phyloP scores from a whole-genome alignment of 495 filamentous ascomycete genomes.

The Aspergillus bridgeri region DNA sequence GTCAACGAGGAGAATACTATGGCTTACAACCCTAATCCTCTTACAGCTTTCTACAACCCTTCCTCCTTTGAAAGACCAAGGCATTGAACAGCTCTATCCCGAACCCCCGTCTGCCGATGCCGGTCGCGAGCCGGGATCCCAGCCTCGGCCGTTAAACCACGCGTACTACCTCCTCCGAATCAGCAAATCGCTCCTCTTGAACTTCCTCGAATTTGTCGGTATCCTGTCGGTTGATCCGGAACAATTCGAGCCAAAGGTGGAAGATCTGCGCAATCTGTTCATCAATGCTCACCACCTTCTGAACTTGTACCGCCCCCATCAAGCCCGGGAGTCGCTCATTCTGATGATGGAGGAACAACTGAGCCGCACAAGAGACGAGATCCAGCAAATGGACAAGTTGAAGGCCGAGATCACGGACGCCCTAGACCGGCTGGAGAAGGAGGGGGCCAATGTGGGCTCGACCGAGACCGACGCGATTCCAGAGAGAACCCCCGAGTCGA shows the following conservation, averaged over 20 bases:
- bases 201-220: slow-evolving; percentile 78
- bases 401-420: slow-evolving; percentile 69
- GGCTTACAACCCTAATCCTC: slow-evolving; percentile 2
- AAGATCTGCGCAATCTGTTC: slow-evolving; percentile 72
- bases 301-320: slow-evolving; percentile 94
- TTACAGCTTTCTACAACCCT: slow-evolving; percentile 56
- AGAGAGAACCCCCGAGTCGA: slow-evolving; percentile 8
- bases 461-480: slow-evolving; percentile 4
- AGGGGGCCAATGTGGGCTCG: slow-evolving; percentile 24
- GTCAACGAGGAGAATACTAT: no score
- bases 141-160: slow-evolving; percentile 55
- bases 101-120: slow-evolving; percentile 39
- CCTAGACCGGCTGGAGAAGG: slow-evolving; percentile 59
- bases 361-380: slow-evolving; percentile 69
- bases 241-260: slow-evolving; percentile 59
- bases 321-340: slow-evolving; percentile 87
- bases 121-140: slow-evolving; percentile 36
- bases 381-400: slow-evolving; percentile 66
- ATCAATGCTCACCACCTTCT: slow-evolving; percentile 87
- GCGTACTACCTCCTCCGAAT: slow-evolving; percentile 73
- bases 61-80: slow-evolving; percentile 62
- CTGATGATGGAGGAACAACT: slow-evolving; percentile 89
- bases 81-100: slow-evolving; percentile 67
- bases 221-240: slow-evolving; percentile 62
- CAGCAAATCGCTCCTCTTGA: slow-evolving; percentile 76